Percentiles rank a stretch among this genome's conserved stretches.
These are phyloP conservation scores for Hymenoscyphus repandus DNA, from an alignment of 2,329 filamentous ascomycete genomes.

Conservation along the genomic window DNA sequence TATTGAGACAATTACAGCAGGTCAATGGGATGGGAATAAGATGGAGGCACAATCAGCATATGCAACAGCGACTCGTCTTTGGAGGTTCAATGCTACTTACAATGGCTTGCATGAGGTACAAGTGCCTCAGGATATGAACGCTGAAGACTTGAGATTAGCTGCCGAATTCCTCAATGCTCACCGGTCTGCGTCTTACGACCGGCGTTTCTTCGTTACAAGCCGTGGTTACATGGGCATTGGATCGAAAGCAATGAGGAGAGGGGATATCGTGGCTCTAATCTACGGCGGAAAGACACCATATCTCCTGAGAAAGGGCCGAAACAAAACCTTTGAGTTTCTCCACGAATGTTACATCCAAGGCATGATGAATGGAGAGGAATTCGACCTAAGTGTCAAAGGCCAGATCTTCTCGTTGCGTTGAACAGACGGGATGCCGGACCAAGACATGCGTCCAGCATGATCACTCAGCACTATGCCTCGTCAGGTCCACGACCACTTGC, in stretches of 20 bases:
- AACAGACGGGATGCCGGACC: too few relatives aligned
- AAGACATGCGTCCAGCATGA: too few relatives aligned
- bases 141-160: background rate
- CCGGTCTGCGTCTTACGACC: background rate
- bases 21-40: background rate
- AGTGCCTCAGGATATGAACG: background rate
- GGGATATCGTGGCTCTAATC: background rate
- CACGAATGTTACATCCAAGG: background rate
- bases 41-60: background rate
- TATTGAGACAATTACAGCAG: background rate
- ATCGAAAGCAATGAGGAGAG: background rate
- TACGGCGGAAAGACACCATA: background rate
- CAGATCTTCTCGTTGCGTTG: too few relatives aligned
- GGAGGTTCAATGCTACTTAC: background rate
- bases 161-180: background rate
- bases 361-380: background rate
- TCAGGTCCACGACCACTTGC: too few relatives aligned
- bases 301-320: background rate
- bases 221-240: background rate
- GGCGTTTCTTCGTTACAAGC: background rate
- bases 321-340: background rate
- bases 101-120: background rate
- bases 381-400: too few relatives aligned
- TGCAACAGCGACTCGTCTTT: background rate
- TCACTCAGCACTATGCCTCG: too few relatives aligned